Percentiles rank a stretch among this genome's conserved stretches.
Conservation (phyloP, 2,329 filamentous ascomycete species). For the Exophiala oligosperma region DNA sequence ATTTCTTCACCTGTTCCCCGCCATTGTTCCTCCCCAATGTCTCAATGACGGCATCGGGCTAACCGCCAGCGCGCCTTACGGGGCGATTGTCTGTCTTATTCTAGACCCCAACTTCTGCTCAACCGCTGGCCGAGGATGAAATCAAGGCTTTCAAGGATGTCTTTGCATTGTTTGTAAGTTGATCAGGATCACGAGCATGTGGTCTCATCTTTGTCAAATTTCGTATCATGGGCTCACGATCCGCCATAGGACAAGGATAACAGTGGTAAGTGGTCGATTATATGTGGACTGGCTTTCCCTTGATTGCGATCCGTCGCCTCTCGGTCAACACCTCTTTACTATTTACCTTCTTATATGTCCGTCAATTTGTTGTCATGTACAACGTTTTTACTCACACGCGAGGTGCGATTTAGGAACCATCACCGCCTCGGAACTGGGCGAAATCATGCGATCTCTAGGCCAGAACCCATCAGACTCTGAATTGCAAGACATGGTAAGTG, state of each 20-base stretch:
- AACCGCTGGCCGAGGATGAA: constrained; percentile 29
- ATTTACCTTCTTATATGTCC: not conserved
- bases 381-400: too few relatives aligned
- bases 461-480: constrained; percentile 64
- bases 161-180: constrained; percentile 35
- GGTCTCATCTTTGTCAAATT: not conserved
- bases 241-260: constrained; percentile 33
- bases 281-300: constrained; percentile 7
- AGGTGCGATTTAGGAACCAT: constrained; percentile 53
- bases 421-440: constrained; percentile 63
- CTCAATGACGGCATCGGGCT: constrained; percentile 1
- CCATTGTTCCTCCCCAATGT: not conserved
- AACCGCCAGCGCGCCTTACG: constrained; percentile 6
- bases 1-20: too few relatives aligned
- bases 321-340: not conserved
- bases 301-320: constrained; percentile 5
- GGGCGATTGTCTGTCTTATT: not conserved
- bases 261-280: constrained; percentile 29
- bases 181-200: too few relatives aligned
- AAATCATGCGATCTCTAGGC: constrained; percentile 64
- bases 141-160: constrained; percentile 32
- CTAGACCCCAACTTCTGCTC: constrained; percentile 19
- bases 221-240: not conserved
- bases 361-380: not conserved
- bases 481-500: constrained; percentile 57